Percentiles rank a stretch among this genome's conserved stretches.
phyloP scores from a whole-genome alignment of 192 early-diverging fungal genomes.

The Thamnidium elegans region DNA sequence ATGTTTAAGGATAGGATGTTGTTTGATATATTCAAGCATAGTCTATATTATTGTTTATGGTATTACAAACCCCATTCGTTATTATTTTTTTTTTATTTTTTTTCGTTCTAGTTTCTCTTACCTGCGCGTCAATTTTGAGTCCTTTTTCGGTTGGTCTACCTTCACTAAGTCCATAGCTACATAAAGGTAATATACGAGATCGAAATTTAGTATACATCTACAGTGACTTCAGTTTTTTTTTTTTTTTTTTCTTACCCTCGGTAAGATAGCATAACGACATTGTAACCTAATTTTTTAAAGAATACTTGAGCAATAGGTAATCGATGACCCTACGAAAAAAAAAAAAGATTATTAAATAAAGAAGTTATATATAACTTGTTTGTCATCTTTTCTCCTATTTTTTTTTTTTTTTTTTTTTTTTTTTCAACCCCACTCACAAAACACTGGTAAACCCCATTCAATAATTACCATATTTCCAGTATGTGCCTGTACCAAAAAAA shows the following conservation, averaged over 20 bases:
- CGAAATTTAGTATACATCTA: not conserved
- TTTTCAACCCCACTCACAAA: not conserved
- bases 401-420: conserved; percentile 1
- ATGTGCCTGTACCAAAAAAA: conserved; percentile 36
- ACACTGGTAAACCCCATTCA: not conserved
- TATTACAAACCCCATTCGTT: conserved; percentile 1
- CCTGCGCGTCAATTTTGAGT: conserved; percentile 84
- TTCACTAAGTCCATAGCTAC: conserved; percentile 31
- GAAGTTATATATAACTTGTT: too few relatives aligned
- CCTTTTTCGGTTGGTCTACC: conserved; percentile 83
- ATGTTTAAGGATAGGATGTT: conserved; percentile 69
- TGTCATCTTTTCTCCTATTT: too few relatives aligned
- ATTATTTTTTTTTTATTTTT: not conserved
- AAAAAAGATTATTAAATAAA: not conserved
- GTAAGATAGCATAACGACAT: conserved; percentile 96
- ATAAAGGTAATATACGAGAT: not conserved
- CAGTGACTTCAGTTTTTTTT: not conserved
- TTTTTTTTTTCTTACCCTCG: conserved; percentile 62
- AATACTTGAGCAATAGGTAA: conserved; percentile 85
- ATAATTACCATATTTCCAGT: conserved; percentile 87
- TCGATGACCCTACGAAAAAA: conserved; percentile 71
- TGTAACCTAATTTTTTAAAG: conserved; percentile 66
- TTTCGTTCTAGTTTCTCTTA: conserved; percentile 33
- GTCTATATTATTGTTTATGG: conserved; percentile 44
- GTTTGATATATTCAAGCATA: conserved; percentile 79